Conservation (phyloP, 805 yeast species). For the Phaffomyces antillensis region DNA sequence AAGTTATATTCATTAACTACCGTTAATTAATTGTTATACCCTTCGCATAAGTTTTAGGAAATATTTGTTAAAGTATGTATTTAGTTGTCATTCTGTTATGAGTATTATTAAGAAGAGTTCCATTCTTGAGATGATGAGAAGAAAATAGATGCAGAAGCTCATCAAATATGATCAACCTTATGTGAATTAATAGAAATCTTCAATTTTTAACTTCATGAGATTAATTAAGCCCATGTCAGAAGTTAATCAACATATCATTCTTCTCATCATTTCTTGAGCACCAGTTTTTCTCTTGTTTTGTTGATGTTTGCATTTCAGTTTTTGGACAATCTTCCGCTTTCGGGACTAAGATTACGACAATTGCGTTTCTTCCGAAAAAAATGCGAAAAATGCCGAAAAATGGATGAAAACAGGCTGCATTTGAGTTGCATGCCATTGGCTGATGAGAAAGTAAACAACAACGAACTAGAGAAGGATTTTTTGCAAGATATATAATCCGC, state of each 20-base stretch:
- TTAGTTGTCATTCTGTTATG: too few relatives aligned
- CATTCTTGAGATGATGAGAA: background rate
- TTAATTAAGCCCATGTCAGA: too few relatives aligned
- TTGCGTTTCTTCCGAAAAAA: slow-evolving; percentile 1
- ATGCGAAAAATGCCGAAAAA: background rate
- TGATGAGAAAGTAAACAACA: background rate
- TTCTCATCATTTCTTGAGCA: background rate
- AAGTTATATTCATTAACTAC: background rate
- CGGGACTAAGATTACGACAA: background rate
- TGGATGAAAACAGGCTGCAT: background rate
- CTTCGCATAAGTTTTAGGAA: slow-evolving; percentile 7
- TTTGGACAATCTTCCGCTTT: background rate
- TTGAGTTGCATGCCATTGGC: background rate
- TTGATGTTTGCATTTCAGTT: background rate
- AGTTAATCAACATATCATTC: too few relatives aligned
- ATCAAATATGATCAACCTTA: too few relatives aligned
- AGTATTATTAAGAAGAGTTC: too few relatives aligned
- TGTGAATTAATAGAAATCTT: too few relatives aligned
- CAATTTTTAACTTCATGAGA: too few relatives aligned
- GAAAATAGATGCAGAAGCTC: background rate
- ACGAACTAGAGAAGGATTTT: background rate
- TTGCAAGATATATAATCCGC: background rate
- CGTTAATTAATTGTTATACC: slow-evolving; percentile 3
- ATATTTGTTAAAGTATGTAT: slow-evolving; percentile 5
- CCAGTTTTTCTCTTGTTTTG: background rate